A percentile compares a stretch with the other conserved stretches of the same genome.
phyloP scores from a whole-genome alignment of 208 protist genomes.

The Trypanosoma brucei region DNA sequence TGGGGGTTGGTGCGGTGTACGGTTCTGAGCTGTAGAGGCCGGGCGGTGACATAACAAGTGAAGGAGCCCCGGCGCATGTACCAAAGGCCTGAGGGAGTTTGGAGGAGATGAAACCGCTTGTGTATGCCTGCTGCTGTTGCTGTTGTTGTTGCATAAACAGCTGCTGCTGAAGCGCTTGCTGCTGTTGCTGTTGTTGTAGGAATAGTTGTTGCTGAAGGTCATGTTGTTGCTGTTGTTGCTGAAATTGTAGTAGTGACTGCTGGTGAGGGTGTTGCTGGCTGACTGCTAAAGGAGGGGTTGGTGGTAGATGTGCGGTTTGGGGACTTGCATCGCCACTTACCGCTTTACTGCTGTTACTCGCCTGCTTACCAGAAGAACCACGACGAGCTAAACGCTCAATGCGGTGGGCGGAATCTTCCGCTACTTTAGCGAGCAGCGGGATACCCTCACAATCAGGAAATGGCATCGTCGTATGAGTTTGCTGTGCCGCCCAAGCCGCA shows the following conservation, averaged over 20 bases:
- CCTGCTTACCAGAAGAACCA: background rate
- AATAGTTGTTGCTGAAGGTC: slow-evolving; percentile 2
- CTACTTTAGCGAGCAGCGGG: slow-evolving; percentile 71
- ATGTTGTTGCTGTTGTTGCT: background rate
- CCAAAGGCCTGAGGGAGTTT: background rate
- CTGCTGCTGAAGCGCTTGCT: background rate
- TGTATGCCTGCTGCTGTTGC: background rate
- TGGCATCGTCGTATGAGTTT: slow-evolving; percentile 54
- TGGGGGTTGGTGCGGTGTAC: background rate
- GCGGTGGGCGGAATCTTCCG: slow-evolving; percentile 62
- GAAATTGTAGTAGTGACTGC: background rate
- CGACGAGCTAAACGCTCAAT: slow-evolving; percentile 61
- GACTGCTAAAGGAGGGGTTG: no score
- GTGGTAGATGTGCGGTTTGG: background rate
- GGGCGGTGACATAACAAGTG: background rate
- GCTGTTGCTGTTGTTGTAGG: slow-evolving; percentile 1
- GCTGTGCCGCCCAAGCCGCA: slow-evolving; percentile 41
- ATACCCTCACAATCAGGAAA: slow-evolving; percentile 62
- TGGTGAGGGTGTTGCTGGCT: background rate
- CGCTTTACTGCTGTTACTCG: background rate
- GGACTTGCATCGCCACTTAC: background rate
- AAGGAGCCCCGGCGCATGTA: background rate
- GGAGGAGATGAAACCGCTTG: background rate
- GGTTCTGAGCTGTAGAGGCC: slow-evolving; percentile 2
- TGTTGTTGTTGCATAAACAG: slow-evolving; percentile 5